phyloP scores from a whole-genome alignment of 805 yeast species.

The Torulaspora quercuum region DNA sequence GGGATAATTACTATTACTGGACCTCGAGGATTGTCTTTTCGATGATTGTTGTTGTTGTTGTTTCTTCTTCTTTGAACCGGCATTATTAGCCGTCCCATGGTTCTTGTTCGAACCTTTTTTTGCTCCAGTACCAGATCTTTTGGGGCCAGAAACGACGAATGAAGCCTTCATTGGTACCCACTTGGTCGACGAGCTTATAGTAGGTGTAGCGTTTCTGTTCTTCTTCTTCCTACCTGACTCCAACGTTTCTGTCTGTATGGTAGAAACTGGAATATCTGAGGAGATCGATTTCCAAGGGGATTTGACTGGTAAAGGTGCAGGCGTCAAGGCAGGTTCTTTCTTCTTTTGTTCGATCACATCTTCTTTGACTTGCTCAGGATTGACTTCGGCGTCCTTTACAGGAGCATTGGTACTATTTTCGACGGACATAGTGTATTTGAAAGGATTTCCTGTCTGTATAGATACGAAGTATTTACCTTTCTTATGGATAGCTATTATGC shows the following conservation, averaged over 20 bases:
- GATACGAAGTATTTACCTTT: too few species aligned
- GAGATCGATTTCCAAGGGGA: slow-evolving; percentile 36
- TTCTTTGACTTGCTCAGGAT: too few species aligned
- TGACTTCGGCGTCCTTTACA: neutral
- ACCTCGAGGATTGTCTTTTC: slow-evolving; percentile 12
- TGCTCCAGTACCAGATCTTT: slow-evolving; percentile 16
- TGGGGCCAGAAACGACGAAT: slow-evolving; percentile 41
- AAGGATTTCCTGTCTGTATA: too few species aligned
- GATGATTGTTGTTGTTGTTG: slow-evolving; percentile 13
- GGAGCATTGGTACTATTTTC: slow-evolving; percentile 3
- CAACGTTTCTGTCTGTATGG: slow-evolving; percentile 23
- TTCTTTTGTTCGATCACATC: too few species aligned
- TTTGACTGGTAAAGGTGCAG: slow-evolving; percentile 36
- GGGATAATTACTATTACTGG: neutral
- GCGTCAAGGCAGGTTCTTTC: slow-evolving; percentile 27
- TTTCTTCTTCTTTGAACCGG: slow-evolving; percentile 19
- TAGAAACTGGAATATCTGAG: slow-evolving; percentile 26
- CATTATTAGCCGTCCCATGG: slow-evolving; percentile 14
- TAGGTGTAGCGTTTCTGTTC: slow-evolving; percentile 20
- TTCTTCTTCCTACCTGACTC: slow-evolving; percentile 21
- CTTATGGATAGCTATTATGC: too few species aligned
- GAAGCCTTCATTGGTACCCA: slow-evolving; percentile 70
- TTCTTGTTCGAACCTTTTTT: slow-evolving; percentile 18
- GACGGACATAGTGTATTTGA: slow-evolving; percentile 10
- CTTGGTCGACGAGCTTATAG: slow-evolving; percentile 38